A percentile compares a stretch with the other conserved stretches of the same genome.
Conservation (phyloP, 202 grass and related monocot genomes). For the Alloteropsis angusta region DNA sequence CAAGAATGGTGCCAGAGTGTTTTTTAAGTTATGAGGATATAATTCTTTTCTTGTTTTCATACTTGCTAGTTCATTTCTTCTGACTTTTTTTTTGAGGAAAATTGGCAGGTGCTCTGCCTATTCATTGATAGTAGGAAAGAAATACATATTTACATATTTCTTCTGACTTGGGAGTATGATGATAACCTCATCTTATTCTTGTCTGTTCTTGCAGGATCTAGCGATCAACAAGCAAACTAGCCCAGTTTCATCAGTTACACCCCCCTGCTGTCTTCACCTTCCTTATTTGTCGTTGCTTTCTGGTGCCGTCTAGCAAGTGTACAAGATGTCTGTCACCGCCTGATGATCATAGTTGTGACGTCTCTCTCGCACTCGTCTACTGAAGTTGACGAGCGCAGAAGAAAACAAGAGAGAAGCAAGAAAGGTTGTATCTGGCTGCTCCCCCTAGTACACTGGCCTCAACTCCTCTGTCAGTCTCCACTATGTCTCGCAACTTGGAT, state of each 20-base stretch:
- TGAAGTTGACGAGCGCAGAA: background rate
- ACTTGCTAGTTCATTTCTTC: slow-evolving; percentile 19
- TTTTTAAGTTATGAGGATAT: background rate
- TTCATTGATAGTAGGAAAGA: too few relatives aligned
- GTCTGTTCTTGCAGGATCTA: slow-evolving; percentile 32
- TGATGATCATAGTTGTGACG: slow-evolving; percentile 28
- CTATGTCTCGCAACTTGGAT: slow-evolving; percentile 65
- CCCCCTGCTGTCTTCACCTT: background rate
- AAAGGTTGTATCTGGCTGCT: background rate
- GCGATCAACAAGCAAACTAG: background rate
- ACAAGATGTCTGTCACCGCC: slow-evolving; percentile 17
- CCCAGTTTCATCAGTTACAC: background rate
- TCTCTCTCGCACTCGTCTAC: slow-evolving; percentile 11
- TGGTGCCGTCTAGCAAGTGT: slow-evolving; percentile 9
- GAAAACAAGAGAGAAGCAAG: slow-evolving; percentile 21
- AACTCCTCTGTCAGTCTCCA: background rate
- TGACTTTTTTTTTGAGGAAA: too few relatives aligned
- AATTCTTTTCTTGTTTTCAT: background rate
- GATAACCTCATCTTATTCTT: slow-evolving; percentile 22
- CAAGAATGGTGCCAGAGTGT: background rate
- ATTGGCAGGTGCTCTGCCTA: too few relatives aligned
- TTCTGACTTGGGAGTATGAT: background rate
- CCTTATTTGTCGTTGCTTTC: background rate
- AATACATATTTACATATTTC: too few relatives aligned
- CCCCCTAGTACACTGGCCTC: slow-evolving; percentile 8